Percentiles rank a stretch among this genome's conserved stretches.
phyloP scores from a whole-genome alignment of 2,329 filamentous ascomycete species.

The Fusarium sp. region DNA sequence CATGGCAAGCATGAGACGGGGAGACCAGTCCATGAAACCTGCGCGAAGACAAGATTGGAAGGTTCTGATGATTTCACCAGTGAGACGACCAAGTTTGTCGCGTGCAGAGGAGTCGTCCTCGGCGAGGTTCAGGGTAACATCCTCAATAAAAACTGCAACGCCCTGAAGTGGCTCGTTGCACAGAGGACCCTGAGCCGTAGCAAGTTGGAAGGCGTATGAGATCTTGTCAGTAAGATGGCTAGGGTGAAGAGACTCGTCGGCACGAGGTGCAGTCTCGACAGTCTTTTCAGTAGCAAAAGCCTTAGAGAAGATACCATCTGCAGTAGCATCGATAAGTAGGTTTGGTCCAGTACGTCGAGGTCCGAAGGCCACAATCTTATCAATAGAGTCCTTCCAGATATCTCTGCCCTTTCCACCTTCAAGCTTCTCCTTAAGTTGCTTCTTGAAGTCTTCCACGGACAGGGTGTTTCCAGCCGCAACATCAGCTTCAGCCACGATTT shows the following conservation, averaged over 20 bases:
- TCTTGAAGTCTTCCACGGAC: constrained; percentile 79
- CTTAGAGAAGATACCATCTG: constrained; percentile 75
- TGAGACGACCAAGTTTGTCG: constrained; percentile 80
- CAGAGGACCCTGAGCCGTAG: constrained; percentile 86
- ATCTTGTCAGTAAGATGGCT: constrained; percentile 89
- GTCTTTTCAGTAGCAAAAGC: constrained; percentile 63
- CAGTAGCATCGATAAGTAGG: constrained; percentile 84
- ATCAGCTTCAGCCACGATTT: constrained; percentile 65
- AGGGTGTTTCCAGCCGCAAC: constrained; percentile 69
- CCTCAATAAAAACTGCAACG: constrained; percentile 89
- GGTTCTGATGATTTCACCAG: constrained; percentile 91
- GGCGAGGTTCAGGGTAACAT: constrained; percentile 70
- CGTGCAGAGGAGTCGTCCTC: constrained; percentile 65
- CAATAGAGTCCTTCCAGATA: constrained; percentile 76
- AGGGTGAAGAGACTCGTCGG: constrained; percentile 63
- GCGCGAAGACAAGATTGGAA: constrained; percentile 84
- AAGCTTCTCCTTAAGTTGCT: constrained; percentile 74
- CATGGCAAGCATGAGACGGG: constrained; percentile 95
- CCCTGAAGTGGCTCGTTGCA: constrained; percentile 95
- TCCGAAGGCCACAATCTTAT: constrained; percentile 90
- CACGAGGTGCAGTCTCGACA: constrained; percentile 48
- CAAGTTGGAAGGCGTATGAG: constrained; percentile 91
- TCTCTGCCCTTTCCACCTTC: constrained; percentile 79
- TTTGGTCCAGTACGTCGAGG: constrained; percentile 88
- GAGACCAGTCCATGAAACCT: constrained; percentile 95